A percentile compares a stretch with the other conserved stretches of the same genome.
Conservation (phyloP, 345 rosid genomes). For the Eucalyptus marginata region DNA sequence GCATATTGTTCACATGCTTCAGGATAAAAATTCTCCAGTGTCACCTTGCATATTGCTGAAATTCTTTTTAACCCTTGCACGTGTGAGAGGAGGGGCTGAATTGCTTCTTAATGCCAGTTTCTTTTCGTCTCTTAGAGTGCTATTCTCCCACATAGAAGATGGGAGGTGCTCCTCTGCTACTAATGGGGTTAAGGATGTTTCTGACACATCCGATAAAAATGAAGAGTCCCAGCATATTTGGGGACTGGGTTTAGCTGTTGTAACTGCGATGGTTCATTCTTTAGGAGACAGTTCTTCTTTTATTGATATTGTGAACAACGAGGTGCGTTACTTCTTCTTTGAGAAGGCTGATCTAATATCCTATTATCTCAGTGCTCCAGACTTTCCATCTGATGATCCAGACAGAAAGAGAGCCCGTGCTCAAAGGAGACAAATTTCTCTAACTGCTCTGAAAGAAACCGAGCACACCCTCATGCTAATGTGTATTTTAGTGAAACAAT, state of each 20-base stretch:
- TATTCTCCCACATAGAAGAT: conserved; percentile 41
- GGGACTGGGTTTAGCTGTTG: conserved; percentile 81
- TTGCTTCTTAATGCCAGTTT: conserved; percentile 73
- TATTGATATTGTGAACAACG: conserved; percentile 34
- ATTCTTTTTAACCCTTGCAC: conserved; percentile 71
- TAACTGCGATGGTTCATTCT: conserved; percentile 66
- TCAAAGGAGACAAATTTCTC: conserved; percentile 50
- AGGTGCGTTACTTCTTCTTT: conserved; percentile 55
- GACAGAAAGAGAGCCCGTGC: conserved; percentile 59
- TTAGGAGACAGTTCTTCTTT: conserved; percentile 40
- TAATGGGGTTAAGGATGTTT: conserved; percentile 15
- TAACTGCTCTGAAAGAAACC: conserved; percentile 60
- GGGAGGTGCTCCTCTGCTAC: conserved; percentile 19
- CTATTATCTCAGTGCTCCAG: conserved; percentile 60
- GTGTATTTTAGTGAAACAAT: conserved; percentile 56
- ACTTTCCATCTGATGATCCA: conserved; percentile 48
- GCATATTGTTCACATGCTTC: conserved; percentile 51
- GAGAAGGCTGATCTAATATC: conserved; percentile 66
- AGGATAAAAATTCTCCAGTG: conserved; percentile 34
- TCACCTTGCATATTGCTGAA: conserved; percentile 45
- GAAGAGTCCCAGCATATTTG: conserved; percentile 54
- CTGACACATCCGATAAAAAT: conserved; percentile 19
- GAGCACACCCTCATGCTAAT: conserved; percentile 78
- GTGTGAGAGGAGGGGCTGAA: conserved; percentile 71
- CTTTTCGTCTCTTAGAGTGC: conserved; percentile 45